phyloP scores from a whole-genome alignment of 805 yeast species.

The Starmerella apis region DNA sequence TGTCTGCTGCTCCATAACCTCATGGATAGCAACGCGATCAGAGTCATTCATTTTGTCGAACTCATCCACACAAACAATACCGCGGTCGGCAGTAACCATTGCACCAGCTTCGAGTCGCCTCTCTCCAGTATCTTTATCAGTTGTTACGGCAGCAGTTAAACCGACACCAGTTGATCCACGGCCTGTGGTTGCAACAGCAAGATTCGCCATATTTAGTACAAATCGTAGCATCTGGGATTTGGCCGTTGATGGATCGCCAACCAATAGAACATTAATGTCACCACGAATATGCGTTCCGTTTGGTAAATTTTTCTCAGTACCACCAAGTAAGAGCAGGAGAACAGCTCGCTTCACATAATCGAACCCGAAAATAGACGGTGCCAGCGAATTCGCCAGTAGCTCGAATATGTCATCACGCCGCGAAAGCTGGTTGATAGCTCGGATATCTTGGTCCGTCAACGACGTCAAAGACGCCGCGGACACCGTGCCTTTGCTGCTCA shows the following conservation, averaged over 20 bases:
- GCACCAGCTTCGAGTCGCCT: conserved; percentile 97
- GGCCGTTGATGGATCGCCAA: conserved; percentile 98
- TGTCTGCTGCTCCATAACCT: conserved; percentile 99
- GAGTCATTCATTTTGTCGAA: conserved; percentile 96
- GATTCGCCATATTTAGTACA: conserved; percentile 85
- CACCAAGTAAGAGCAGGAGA: conserved; percentile 81
- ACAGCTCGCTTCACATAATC: conserved; percentile 87
- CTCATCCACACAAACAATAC: conserved; percentile 96
- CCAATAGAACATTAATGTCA: conserved; percentile 91
- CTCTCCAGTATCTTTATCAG: conserved; percentile 95
- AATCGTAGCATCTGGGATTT: conserved; percentile 91
- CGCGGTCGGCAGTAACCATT: conserved; percentile 96
- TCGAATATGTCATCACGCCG: conserved; percentile 65
- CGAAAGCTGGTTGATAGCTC: conserved; percentile 72
- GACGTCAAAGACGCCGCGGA: conserved; percentile 62
- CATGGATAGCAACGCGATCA: conserved; percentile 96
- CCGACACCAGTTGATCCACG: conserved; percentile 99
- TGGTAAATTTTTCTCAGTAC: conserved; percentile 83
- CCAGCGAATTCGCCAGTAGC: conserved; percentile 70
- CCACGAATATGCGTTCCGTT: conserved; percentile 97
- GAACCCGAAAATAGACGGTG: conserved; percentile 93
- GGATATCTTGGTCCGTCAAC: conserved; percentile 70
- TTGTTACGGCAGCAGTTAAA: conserved; percentile 95
- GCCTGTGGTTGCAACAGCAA: conserved; percentile 97
- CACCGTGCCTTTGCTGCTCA: conserved; percentile 62